These are phyloP conservation scores for Epichloe festucae DNA, from an alignment of 2,329 filamentous ascomycete species.

Conservation along the genomic window DNA sequence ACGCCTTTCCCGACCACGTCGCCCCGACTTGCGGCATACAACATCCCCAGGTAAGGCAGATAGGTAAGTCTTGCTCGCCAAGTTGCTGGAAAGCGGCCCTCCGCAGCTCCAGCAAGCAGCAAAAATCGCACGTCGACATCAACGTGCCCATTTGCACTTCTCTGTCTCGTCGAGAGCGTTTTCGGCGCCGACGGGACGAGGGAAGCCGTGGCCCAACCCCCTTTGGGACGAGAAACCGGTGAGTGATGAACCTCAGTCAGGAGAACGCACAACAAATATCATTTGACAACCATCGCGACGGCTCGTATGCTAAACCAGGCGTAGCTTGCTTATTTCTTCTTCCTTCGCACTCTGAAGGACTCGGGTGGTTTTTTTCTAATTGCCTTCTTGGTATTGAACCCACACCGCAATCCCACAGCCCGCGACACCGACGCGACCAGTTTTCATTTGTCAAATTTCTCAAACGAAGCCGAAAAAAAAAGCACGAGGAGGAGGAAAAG, in stretches of 20 bases:
- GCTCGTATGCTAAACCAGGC: background rate
- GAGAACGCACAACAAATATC: background rate
- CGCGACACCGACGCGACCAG: background rate
- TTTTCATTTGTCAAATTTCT: conserved; percentile 3
- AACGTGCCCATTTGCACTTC: background rate
- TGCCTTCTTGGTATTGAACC: background rate
- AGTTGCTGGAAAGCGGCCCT: conserved; percentile 4
- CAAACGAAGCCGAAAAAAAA: background rate
- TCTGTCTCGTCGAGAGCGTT: background rate
- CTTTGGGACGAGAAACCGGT: background rate
- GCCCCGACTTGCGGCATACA: conserved; percentile 4
- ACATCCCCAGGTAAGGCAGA: conserved; percentile 7
- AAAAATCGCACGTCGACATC: background rate
- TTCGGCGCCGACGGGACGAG: background rate
- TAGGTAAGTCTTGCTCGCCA: conserved; percentile 9
- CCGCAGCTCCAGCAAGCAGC: conserved; percentile 3
- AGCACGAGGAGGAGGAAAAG: background rate
- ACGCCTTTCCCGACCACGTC: conserved; percentile 4
- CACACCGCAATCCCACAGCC: background rate
- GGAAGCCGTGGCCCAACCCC: background rate
- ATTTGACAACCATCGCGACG: background rate
- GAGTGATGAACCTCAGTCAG: background rate
- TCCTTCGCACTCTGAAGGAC: background rate
- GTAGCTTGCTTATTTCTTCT: background rate
- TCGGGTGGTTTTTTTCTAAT: background rate